A percentile compares a stretch with the other conserved stretches of the same genome.
Conservation (phyloP, 75 land plant genomes). For the Cupressus sempervirens region DNA sequence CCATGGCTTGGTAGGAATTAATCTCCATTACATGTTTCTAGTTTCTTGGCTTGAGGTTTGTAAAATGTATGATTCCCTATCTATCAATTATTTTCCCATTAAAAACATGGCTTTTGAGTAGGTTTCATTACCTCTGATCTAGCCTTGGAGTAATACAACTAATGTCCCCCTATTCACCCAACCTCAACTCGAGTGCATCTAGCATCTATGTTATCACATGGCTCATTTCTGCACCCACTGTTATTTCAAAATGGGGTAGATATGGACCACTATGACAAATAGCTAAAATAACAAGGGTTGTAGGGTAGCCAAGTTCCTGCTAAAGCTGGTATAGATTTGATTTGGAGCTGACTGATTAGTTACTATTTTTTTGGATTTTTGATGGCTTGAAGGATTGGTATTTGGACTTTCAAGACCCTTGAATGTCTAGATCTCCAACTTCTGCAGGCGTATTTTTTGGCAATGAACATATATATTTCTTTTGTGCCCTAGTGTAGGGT, state of each 20-base stretch:
- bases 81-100: constrained; percentile 25
- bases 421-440: too few species aligned
- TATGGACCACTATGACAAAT: constrained; percentile 28
- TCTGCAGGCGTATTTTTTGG: too few species aligned
- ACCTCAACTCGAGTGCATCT: constrained; percentile 32
- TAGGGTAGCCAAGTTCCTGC: too few species aligned
- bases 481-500: too few species aligned
- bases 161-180: constrained; percentile 14
- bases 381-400: too few species aligned
- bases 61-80: constrained; percentile 52
- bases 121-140: constrained; percentile 45
- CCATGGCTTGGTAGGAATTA: not conserved
- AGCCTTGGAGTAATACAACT: constrained; percentile 12
- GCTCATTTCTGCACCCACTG: constrained; percentile 28
- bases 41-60: not conserved
- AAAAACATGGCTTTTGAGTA: constrained; percentile 29
- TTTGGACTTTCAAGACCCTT: too few species aligned
- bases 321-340: too few species aligned
- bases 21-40: not conserved
- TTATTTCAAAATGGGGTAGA: constrained; percentile 29
- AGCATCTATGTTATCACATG: constrained; percentile 31
- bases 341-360: too few species aligned
- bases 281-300: too few species aligned
- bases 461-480: too few species aligned
- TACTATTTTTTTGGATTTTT: too few species aligned